Evolutionary conservation across 2,329 filamentous ascomycete genomes (phyloP).

Genomic region (Colletotrichum gloeosporioides): DNA sequence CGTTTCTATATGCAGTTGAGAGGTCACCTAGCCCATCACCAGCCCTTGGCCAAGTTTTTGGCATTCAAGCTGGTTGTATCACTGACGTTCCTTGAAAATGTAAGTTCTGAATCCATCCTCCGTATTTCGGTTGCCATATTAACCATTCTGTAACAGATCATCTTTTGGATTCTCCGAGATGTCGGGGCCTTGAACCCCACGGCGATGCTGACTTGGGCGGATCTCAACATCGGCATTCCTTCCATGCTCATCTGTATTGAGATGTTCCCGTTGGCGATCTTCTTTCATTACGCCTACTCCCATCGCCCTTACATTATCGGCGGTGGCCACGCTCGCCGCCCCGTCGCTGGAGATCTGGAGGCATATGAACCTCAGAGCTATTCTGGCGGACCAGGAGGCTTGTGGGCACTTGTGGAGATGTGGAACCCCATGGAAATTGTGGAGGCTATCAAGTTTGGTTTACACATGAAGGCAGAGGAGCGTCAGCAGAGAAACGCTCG

Average conservation of each 20-base stretch:
- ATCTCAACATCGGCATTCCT: slow-evolving; percentile 28
- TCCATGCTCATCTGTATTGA: slow-evolving; percentile 28
- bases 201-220: slow-evolving; percentile 24
- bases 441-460: slow-evolving; percentile 1
- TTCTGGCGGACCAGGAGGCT: slow-evolving; percentile 25
- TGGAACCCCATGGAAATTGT: slow-evolving; percentile 15
- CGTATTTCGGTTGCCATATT: not conserved
- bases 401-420: slow-evolving; percentile 17
- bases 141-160: slow-evolving; percentile 13
- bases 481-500: not conserved
- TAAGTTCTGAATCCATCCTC: not conserved
- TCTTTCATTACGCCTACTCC: slow-evolving; percentile 28
- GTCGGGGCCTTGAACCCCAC: slow-evolving; percentile 23
- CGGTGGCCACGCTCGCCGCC: not conserved
- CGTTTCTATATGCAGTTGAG: slow-evolving; percentile 21
- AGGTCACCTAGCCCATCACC: slow-evolving; percentile 25
- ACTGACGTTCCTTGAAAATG: slow-evolving; percentile 23
- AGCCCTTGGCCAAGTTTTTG: slow-evolving; percentile 29
- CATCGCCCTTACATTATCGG: slow-evolving; percentile 26
- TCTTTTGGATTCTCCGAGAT: slow-evolving; percentile 29
- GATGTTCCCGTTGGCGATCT: slow-evolving; percentile 28
- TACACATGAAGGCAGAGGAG: slow-evolving; percentile 16
- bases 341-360: slow-evolving; percentile 9
- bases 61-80: slow-evolving; percentile 31
- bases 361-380: slow-evolving; percentile 23